Evolutionary conservation across 2,329 filamentous ascomycete species (phyloP).

Genomic region (Nectriaceae sp.): DNA sequence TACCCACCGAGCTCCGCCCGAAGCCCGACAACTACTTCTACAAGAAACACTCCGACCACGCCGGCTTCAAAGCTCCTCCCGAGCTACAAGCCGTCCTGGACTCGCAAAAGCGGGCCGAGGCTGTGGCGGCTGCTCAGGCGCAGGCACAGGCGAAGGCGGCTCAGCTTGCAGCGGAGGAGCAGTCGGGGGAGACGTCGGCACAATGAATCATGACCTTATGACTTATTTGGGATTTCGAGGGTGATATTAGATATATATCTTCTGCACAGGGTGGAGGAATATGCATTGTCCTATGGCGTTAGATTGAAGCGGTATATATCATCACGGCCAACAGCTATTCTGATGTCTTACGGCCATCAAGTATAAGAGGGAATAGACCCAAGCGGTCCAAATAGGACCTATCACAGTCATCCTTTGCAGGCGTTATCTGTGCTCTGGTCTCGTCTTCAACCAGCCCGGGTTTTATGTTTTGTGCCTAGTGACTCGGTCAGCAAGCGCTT

Average conservation of each 20-base stretch:
- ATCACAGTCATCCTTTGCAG: too few relatives aligned
- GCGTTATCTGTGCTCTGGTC: too few relatives aligned
- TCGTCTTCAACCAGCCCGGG: too few relatives aligned
- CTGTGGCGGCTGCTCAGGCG: conserved; percentile 23
- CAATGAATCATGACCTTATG: conserved; percentile 19
- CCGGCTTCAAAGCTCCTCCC: conserved; percentile 71
- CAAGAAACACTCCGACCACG: conserved; percentile 87
- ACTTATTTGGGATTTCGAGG: background rate
- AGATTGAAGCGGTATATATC: conserved; percentile 5
- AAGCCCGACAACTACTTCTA: conserved; percentile 77
- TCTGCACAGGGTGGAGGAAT: background rate
- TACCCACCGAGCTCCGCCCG: conserved; percentile 73
- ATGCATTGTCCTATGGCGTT: background rate
- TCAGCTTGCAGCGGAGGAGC: conserved; percentile 23
- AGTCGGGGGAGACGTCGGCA: conserved; percentile 28
- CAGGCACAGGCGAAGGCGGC: conserved; percentile 16
- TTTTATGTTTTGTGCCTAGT: too few relatives aligned
- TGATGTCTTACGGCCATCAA: too few relatives aligned
- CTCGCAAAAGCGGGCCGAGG: conserved; percentile 54
- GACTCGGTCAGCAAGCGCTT: too few relatives aligned
- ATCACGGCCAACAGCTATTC: background rate
- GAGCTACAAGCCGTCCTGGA: conserved; percentile 60
- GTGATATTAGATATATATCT: background rate
- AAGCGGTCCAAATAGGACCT: too few relatives aligned
- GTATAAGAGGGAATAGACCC: too few relatives aligned